phyloP scores from a whole-genome alignment of 805 yeast genomes.

The Saccharomycopsis fibuligera region DNA sequence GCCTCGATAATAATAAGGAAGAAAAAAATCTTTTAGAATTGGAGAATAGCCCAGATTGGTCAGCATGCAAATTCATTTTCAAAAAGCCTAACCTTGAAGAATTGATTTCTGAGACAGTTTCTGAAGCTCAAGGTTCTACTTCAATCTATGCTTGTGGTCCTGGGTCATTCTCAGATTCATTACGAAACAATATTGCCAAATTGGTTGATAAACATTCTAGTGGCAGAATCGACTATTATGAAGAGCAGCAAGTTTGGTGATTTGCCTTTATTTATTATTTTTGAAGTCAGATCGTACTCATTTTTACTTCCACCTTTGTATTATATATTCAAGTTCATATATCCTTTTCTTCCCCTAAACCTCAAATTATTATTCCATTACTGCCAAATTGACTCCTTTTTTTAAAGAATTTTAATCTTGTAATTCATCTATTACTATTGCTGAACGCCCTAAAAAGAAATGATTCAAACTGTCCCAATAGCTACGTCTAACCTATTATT shows the following conservation, averaged over 20 bases:
- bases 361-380: too few relatives aligned
- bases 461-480: too few relatives aligned
- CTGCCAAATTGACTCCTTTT: too few relatives aligned
- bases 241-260: constrained; percentile 71
- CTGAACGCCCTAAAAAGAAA: too few relatives aligned
- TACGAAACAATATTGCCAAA: constrained; percentile 42
- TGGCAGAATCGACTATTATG: constrained; percentile 60
- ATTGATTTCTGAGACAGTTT: background rate
- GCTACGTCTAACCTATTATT: too few relatives aligned
- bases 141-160: constrained; percentile 62
- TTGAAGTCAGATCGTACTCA: too few relatives aligned
- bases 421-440: too few relatives aligned
- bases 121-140: constrained; percentile 35
- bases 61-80: background rate
- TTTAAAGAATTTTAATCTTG: too few relatives aligned
- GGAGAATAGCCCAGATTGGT: background rate
- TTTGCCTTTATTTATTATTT: background rate
- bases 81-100: background rate
- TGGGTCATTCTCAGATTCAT: constrained; percentile 47
- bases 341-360: too few relatives aligned
- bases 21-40: too few relatives aligned
- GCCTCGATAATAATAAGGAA: background rate
- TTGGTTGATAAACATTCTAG: constrained; percentile 33
- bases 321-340: too few relatives aligned
- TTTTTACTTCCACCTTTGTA: too few relatives aligned